Evolutionary conservation across 2,329 filamentous ascomycete species (phyloP).

Genomic region (Penicillium sp.): DNA sequence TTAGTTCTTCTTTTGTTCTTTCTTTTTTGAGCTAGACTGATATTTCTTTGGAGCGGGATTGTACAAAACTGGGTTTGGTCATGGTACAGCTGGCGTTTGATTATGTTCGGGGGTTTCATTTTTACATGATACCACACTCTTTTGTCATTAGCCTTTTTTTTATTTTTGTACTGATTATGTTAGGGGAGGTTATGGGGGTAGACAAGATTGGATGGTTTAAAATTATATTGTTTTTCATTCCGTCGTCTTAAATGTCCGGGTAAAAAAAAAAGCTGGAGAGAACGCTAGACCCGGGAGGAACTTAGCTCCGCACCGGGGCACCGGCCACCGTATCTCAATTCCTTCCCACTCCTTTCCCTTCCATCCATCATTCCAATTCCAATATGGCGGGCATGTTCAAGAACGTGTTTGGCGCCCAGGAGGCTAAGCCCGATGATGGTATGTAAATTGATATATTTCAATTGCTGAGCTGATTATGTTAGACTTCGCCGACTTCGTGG

Average conservation of each 20-base stretch:
- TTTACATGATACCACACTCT: constrained; percentile 33
- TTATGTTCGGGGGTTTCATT: constrained; percentile 17
- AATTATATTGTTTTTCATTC: neutral
- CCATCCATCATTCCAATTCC: constrained; percentile 11
- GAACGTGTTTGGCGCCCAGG: constrained; percentile 39
- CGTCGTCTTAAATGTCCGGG: constrained; percentile 2
- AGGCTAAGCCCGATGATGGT: constrained; percentile 39
- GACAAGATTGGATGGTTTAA: neutral
- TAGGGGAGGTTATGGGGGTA: constrained; percentile 10
- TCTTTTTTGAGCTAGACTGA: constrained; percentile 5
- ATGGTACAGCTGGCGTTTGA: constrained; percentile 26
- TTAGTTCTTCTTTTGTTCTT: neutral
- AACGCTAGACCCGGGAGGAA: constrained; percentile 44
- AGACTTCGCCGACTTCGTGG: constrained; percentile 96
- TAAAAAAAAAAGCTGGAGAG: constrained; percentile 36
- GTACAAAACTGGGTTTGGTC: constrained; percentile 25
- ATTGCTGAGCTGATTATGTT: constrained; percentile 18
- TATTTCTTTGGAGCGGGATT: constrained; percentile 26
- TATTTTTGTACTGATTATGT: constrained; percentile 7
- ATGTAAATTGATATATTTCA: constrained; percentile 17
- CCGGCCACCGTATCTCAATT: constrained; percentile 13
- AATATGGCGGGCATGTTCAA: constrained; percentile 42
- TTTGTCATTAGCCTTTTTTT: constrained; percentile 10
- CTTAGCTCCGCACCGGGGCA: constrained; percentile 24
- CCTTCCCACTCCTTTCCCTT: constrained; percentile 26